These are phyloP conservation scores for Macrophomina pseudophaseolina DNA, from an alignment of 2,329 filamentous ascomycete species.

Conservation along the genomic window DNA sequence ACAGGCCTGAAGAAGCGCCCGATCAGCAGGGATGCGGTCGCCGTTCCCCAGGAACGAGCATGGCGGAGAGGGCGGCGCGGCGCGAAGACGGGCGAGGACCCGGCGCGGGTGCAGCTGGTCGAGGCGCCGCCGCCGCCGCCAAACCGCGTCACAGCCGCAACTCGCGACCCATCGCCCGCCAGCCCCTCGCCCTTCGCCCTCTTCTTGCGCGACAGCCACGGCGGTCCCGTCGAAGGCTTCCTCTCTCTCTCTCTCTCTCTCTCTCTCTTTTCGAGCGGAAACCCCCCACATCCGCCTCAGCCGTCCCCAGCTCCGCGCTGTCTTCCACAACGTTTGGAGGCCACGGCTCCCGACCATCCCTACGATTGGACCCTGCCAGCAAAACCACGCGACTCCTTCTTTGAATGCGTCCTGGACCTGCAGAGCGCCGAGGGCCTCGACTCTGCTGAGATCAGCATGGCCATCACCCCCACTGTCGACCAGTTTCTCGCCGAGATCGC, in stretches of 20 bases:
- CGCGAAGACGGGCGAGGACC: background rate
- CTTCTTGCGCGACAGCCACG: conserved; percentile 11
- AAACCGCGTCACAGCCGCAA: background rate
- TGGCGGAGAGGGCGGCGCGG: background rate
- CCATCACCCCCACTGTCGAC: conserved; percentile 65
- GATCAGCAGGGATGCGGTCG: background rate
- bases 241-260: background rate
- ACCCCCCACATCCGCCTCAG: conserved; percentile 3
- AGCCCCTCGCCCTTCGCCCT: background rate
- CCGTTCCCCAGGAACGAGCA: background rate
- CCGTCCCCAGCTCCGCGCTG: background rate
- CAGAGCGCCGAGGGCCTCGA: background rate
- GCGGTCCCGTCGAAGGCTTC: conserved; percentile 11
- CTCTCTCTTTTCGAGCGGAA: background rate
- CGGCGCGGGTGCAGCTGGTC: background rate
- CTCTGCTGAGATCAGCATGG: conserved; percentile 24
- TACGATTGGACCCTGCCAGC: conserved; percentile 15
- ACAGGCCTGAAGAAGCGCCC: no score
- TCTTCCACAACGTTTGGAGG: conserved; percentile 12
- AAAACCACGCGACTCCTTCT: conserved; percentile 4
- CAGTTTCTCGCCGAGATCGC: conserved; percentile 72
- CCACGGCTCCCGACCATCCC: conserved; percentile 5
- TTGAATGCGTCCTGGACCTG: background rate
- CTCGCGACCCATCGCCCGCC: background rate
- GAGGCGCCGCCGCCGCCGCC: background rate